Base-by-base conservation (phyloP, 1,284 basidiomycete species). In the Fomitopsis betulina region DNA sequence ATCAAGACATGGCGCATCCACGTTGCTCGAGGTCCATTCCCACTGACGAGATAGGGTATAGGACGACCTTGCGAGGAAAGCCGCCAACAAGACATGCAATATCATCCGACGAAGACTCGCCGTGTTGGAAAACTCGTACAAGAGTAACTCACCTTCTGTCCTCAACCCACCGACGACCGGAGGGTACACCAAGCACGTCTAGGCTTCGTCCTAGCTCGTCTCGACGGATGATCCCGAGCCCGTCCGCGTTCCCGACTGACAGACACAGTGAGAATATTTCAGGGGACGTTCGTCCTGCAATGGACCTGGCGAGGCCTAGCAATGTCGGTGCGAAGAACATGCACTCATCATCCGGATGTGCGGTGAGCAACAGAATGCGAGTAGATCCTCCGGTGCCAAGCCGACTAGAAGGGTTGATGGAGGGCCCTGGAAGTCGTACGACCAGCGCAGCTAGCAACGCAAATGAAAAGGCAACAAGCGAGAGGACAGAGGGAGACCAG, bases 341-440 rank as follows among this genome's bases (percentile, higher is more conserved):
- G 68, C 86, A 86, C 75, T 96, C 94, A 69, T 96, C 94, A 69
- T 96, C 94, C 2, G 93, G 93, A 67, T 96, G 93, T 10, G 93
- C 92, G 0, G 91, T 94, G 47, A 96, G 73, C 2, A 95, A 68
- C 27, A 96, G 77, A 43, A 89, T 60, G 21, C 74, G 73, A 51
- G 68, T 58, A 15, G 60, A 12, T 32, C 45, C 25, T 15, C 27
- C 25, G 45, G 42, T n/a, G 42, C 3, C 42, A 2, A 27, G 25
- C 15, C 17, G 7, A 0, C 23, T 37, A 25, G 67, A 37, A 17
- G 43, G 1, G 1, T 47, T 50, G 19, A 59, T 50, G 32, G 62
- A 57, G 3, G 47, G 45, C 2, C 60, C 53, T 21, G 63, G 57
- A 25, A 60, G 55, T 10, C 42, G 52, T 32, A 56, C 58, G 27